These are phyloP conservation scores for Candida nanaspora DNA, from an alignment of 805 yeast genomes.

Conservation along the genomic window DNA sequence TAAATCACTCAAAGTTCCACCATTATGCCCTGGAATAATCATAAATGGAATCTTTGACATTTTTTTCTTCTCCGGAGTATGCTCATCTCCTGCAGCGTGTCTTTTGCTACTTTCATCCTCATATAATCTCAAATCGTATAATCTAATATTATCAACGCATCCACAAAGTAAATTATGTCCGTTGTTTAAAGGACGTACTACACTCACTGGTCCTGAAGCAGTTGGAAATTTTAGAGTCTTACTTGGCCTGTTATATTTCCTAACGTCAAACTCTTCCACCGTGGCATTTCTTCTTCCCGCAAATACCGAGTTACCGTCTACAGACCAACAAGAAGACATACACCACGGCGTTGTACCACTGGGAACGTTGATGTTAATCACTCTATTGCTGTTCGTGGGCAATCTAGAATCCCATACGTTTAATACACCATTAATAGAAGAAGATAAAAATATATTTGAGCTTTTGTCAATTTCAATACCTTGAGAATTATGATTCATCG, in stretches of 20 bases:
- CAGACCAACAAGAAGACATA: slow-evolving; percentile 82
- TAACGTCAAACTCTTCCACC: slow-evolving; percentile 67
- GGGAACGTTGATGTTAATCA: slow-evolving; percentile 35
- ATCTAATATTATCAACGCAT: slow-evolving; percentile 80
- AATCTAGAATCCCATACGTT: slow-evolving; percentile 76
- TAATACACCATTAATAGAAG: slow-evolving; percentile 77
- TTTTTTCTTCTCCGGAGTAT: slow-evolving; percentile 17
- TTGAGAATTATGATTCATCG: slow-evolving; percentile 25
- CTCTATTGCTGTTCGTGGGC: slow-evolving; percentile 10
- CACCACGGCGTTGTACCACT: slow-evolving; percentile 89
- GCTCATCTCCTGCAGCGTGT: slow-evolving; percentile 9
- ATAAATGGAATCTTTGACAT: slow-evolving; percentile 62
- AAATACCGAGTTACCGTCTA: slow-evolving; percentile 68
- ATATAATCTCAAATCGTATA: slow-evolving; percentile 62
- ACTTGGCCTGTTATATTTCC: slow-evolving; percentile 48
- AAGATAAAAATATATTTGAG: slow-evolving; percentile 59
- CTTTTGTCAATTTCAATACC: slow-evolving; percentile 22
- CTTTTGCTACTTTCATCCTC: slow-evolving; percentile 19
- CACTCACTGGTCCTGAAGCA: slow-evolving; percentile 86
- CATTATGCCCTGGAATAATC: slow-evolving; percentile 95
- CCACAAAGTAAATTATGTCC: slow-evolving; percentile 77
- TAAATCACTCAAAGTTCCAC: slow-evolving; percentile 75
- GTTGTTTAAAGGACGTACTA: slow-evolving; percentile 75
- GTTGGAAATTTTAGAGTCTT: slow-evolving; percentile 68
- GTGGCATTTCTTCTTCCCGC: slow-evolving; percentile 87